A percentile compares a stretch with the other conserved stretches of the same genome.
phyloP scores from a whole-genome alignment of 2,329 filamentous ascomycete species.

The Trichothecium sympodiale region DNA sequence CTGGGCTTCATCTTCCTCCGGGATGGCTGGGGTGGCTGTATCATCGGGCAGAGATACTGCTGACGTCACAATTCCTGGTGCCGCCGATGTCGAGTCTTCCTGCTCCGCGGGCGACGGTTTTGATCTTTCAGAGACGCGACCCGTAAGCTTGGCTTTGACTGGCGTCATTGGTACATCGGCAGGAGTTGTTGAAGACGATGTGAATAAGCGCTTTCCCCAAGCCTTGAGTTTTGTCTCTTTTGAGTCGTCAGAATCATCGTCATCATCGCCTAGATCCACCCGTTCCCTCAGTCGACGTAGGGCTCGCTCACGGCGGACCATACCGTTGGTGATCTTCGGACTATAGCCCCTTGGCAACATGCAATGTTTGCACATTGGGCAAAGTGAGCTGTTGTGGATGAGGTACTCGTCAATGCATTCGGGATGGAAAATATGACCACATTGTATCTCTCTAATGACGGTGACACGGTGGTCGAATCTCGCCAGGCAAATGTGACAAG shows the following conservation, averaged over 20 bases:
- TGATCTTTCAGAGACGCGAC: slow-evolving; percentile 1
- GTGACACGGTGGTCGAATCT: slow-evolving; percentile 61
- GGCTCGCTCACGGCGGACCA: slow-evolving; percentile 72
- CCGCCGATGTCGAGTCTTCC: slow-evolving; percentile 1
- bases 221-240: slow-evolving; percentile 17
- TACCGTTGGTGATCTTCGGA: slow-evolving; percentile 67
- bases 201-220: slow-evolving; percentile 24
- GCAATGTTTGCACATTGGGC: slow-evolving; percentile 79
- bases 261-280: slow-evolving; percentile 29
- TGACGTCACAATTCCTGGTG: background rate
- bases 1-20: background rate
- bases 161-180: slow-evolving; percentile 16
- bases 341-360: slow-evolving; percentile 61
- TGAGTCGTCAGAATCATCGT: slow-evolving; percentile 18
- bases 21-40: background rate
- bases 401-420: slow-evolving; percentile 86
- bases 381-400: slow-evolving; percentile 67
- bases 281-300: slow-evolving; percentile 49
- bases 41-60: background rate
- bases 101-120: background rate
- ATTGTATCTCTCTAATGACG: slow-evolving; percentile 74
- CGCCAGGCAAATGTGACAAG: slow-evolving; percentile 83
- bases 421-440: slow-evolving; percentile 86
- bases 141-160: slow-evolving; percentile 6
- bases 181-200: slow-evolving; percentile 10